These are phyloP conservation scores for Xylaria digitata DNA, from an alignment of 2,329 filamentous ascomycete genomes.

Conservation along the genomic window DNA sequence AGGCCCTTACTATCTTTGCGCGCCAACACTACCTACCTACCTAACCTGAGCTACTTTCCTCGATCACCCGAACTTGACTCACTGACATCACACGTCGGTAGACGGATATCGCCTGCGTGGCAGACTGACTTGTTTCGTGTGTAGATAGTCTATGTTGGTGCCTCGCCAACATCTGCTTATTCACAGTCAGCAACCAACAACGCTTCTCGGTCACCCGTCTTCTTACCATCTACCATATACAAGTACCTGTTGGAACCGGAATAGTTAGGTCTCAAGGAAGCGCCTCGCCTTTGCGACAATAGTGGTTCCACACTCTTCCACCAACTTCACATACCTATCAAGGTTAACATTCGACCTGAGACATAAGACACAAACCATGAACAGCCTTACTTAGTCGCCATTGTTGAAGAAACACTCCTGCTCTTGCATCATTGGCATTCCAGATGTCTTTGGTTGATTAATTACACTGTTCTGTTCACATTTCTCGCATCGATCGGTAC, in stretches of 20 bases:
- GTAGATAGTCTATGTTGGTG: conserved; percentile 19
- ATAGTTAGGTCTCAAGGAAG: conserved; percentile 24
- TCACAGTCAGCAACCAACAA: neutral
- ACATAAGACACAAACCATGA: conserved; percentile 34
- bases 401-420: conserved; percentile 45
- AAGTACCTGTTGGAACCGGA: conserved; percentile 20
- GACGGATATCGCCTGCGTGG: conserved; percentile 27
- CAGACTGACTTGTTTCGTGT: conserved; percentile 31
- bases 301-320: conserved; percentile 14
- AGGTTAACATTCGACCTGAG: conserved; percentile 22
- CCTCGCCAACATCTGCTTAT: conserved; percentile 22
- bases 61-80: conserved; percentile 19
- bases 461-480: conserved; percentile 41
- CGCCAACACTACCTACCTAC: conserved; percentile 24
- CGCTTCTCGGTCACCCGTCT: conserved; percentile 4
- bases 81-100: conserved; percentile 35
- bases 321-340: conserved; percentile 28
- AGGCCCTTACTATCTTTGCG: conserved; percentile 16
- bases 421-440: conserved; percentile 49
- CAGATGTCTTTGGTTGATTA: conserved; percentile 45
- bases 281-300: conserved; percentile 25
- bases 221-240: neutral
- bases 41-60: neutral
- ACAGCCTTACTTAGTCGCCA: conserved; percentile 35
- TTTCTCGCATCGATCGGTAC: conserved; percentile 40